These are phyloP conservation scores for Incumbomyces lentus DNA, from an alignment of 2,329 filamentous ascomycete genomes.

Conservation along the genomic window DNA sequence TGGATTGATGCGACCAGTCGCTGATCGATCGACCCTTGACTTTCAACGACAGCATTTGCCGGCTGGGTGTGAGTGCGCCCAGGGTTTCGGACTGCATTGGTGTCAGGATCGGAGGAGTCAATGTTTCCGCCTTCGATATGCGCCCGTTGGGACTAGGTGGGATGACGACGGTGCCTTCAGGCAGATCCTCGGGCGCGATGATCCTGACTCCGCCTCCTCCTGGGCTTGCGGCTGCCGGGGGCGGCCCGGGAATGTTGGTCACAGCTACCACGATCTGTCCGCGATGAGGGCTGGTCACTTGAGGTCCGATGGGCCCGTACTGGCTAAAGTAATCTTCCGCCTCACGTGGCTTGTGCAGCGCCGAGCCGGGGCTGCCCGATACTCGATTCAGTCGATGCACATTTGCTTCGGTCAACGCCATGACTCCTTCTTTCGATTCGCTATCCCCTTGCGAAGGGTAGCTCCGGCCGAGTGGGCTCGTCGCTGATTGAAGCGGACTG, in stretches of 20 bases:
- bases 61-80: neutral
- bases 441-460: constrained; percentile 25
- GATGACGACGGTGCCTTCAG: neutral
- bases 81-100: neutral
- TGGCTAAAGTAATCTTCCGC: constrained; percentile 6
- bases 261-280: neutral
- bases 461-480: constrained; percentile 22
- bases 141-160: no score
- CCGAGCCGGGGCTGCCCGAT: neutral
- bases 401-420: constrained; percentile 43
- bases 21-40: constrained; percentile 1
- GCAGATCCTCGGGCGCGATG: neutral
- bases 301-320: no score
- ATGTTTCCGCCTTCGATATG: neutral
- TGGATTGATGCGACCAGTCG: neutral
- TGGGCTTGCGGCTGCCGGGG: constrained; percentile 3
- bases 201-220: neutral
- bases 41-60: neutral
- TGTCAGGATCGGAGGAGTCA: neutral
- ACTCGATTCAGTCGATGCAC: constrained; percentile 34
- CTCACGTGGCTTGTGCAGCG: neutral
- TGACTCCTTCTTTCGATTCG: constrained; percentile 4
- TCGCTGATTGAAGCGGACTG: neutral
- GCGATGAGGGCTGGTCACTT: neutral
- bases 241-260: constrained; percentile 8